Conservation (phyloP, 306 rosid genomes). For the Quercus engelmannii region DNA sequence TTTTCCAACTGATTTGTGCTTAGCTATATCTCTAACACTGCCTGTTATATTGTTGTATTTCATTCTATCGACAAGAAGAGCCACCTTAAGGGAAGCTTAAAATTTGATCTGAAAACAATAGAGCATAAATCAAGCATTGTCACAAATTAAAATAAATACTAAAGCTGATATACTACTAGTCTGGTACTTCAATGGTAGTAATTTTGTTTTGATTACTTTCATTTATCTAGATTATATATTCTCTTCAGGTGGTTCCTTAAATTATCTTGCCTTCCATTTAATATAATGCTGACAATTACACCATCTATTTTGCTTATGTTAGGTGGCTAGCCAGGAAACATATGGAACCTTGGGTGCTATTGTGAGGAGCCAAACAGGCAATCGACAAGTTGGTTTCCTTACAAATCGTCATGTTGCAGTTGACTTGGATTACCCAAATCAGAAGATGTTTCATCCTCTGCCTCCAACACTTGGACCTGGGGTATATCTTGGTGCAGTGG, state of each 20-base stretch:
- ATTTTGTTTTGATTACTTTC: neutral
- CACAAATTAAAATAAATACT: neutral
- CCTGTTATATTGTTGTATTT: neutral
- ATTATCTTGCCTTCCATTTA: slow-evolving; percentile 15
- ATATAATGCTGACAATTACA: slow-evolving; percentile 12
- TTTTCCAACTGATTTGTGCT: neutral
- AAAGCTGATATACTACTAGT: neutral
- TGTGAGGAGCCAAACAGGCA: slow-evolving; percentile 94
- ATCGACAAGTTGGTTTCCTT: slow-evolving; percentile 94
- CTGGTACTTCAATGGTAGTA: neutral
- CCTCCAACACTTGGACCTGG: slow-evolving; percentile 98
- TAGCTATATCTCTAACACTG: neutral
- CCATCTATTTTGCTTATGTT: slow-evolving; percentile 13
- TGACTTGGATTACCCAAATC: slow-evolving; percentile 94
- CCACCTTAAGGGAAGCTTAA: neutral
- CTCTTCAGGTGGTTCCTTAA: neutral
- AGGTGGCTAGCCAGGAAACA: slow-evolving; percentile 99
- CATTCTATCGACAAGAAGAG: neutral
- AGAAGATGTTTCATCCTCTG: slow-evolving; percentile 98
- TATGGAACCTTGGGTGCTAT: slow-evolving; percentile 99
- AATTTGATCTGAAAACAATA: neutral
- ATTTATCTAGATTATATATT: neutral
- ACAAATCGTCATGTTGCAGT: slow-evolving; percentile 99
- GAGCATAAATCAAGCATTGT: neutral
- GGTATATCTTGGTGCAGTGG: slow-evolving; percentile 99